Conservation (phyloP, 352 stramenopile species). For the Globisporangium irregulare region DNA sequence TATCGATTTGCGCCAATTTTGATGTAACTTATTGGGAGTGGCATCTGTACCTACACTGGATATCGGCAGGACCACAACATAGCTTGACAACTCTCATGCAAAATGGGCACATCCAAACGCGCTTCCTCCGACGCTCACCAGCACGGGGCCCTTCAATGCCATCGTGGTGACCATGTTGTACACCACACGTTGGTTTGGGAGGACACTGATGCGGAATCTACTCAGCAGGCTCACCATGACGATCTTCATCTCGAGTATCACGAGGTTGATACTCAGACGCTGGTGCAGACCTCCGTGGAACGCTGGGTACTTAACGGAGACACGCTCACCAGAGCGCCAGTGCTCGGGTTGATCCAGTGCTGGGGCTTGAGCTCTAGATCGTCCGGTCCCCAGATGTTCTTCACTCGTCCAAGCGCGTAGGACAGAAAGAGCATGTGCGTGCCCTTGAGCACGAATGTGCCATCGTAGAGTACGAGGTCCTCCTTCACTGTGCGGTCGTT, state of each 20-base stretch:
- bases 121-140: not conserved
- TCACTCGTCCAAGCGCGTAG: constrained; percentile 31
- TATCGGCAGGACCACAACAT: too few relatives aligned
- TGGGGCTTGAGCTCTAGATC: constrained; percentile 43
- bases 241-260: constrained; percentile 53
- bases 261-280: constrained; percentile 45
- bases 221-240: constrained; percentile 34
- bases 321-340: constrained; percentile 1
- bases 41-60: too few relatives aligned
- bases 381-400: constrained; percentile 41
- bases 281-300: constrained; percentile 40
- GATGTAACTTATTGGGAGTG: too few relatives aligned
- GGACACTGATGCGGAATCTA: constrained; percentile 32
- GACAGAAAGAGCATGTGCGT: constrained; percentile 24
- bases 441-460: constrained; percentile 29
- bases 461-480: constrained; percentile 39
- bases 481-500: constrained; percentile 28
- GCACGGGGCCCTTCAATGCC: constrained; percentile 3
- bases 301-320: constrained; percentile 39
- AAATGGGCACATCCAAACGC: not conserved
- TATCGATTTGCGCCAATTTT: too few relatives aligned
- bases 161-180: constrained; percentile 30
- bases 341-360: constrained; percentile 2
- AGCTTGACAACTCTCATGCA: not conserved
- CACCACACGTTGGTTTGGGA: constrained; percentile 8